Conservation (phyloP, 768 basidiomycete genomes). For the Hygrocybe coccinea region DNA sequence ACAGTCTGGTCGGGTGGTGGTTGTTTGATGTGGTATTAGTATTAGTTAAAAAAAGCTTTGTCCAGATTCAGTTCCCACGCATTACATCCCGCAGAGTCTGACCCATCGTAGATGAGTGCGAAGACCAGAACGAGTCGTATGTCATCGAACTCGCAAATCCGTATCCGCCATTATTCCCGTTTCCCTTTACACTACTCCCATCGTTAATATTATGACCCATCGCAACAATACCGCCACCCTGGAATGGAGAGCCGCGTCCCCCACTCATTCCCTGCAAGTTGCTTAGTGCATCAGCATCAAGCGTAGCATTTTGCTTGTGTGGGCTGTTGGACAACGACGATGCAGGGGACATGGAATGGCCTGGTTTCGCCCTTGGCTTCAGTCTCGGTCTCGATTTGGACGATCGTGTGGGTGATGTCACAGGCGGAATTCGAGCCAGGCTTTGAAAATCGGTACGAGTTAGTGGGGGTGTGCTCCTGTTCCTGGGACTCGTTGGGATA, state of each 20-base stretch:
- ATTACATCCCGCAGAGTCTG: too few relatives aligned
- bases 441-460: background rate
- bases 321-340: constrained; percentile 11
- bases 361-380: constrained; percentile 1
- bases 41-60: too few relatives aligned
- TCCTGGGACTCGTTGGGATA: too few relatives aligned
- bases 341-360: constrained; percentile 13
- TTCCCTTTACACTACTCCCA: constrained; percentile 10
- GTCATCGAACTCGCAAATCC: constrained; percentile 38
- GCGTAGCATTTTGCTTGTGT: constrained; percentile 10
- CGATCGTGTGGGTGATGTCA: background rate
- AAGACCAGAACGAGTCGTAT: constrained; percentile 63
- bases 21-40: too few relatives aligned
- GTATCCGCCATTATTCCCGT: constrained; percentile 20
- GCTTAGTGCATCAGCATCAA: background rate
- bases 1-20: too few relatives aligned
- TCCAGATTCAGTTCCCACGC: too few relatives aligned
- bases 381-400: background rate
- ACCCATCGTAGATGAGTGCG: constrained; percentile 29
- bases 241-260: too few relatives aligned
- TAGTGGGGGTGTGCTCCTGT: background rate
- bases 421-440: background rate
- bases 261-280: background rate
- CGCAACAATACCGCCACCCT: too few relatives aligned
- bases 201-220: background rate